Evolutionary conservation across 2,329 filamentous ascomycete genomes (phyloP), one percentile per base, ranked within the genome.

Genomic region (Cercospora zeae-maydis): DNA sequence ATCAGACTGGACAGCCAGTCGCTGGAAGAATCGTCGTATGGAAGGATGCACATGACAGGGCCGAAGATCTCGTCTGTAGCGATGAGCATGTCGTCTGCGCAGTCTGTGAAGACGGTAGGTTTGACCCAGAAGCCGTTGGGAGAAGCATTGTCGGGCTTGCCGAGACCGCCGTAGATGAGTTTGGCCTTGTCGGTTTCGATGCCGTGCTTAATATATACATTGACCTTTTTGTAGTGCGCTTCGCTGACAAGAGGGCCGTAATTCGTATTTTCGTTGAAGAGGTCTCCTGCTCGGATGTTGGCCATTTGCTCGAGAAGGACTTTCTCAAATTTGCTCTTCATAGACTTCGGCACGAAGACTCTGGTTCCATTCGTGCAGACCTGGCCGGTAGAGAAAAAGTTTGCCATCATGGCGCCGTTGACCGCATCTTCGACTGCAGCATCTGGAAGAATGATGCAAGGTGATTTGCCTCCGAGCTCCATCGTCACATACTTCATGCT

Each of bases 281-380:
- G 82, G 68, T 91, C 84, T 24, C 92, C 91, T 1, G 90, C 80
- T 39, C 92, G 88, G 55, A 92, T 81, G 69, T 84, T 82, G 64
- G 80, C 71, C 76, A 96, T 88, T 73, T 91, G 91, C 65, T 88
- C 83, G 1, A 92, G 72, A 1, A 96, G 78, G 0, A 80, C 78
- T 70, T 82, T 80, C 75, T 96, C 91, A 67, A 96, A 93, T 0
- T 79, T 80, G 13, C 78, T 62, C 73, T 92, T 87, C 75, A 92
- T 82, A 37, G 78, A 74, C 34, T 82, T 78, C 0, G 89, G 91
- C 2, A 96, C 83, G 74, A 96, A 96, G 34, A 96, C 92, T 10
- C 92, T 84, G 1, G 92, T 96, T 55, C 92, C 92, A 75, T 96
- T 96, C 56, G 92, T 96, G 83, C 92, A 96, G 56, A 96, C 92